Percentiles rank a stretch among this genome's conserved stretches.
Conservation (phyloP, 129 eudicot species). For the Chrysanthemum seticuspe region DNA sequence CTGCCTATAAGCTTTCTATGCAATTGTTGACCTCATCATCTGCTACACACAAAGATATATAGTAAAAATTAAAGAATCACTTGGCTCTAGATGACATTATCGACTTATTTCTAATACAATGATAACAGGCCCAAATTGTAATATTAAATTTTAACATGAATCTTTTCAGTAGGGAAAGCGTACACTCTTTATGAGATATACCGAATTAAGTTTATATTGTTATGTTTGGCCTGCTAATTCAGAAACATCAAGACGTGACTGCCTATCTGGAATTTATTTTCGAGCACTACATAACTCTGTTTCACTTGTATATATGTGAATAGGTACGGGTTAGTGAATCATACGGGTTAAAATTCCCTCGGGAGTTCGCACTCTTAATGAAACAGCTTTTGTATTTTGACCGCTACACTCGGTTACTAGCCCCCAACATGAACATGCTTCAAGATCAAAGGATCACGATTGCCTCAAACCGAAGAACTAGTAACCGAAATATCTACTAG, state of each 20-base stretch:
- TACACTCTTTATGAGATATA: neutral
- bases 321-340: slow-evolving; percentile 96
- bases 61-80: neutral
- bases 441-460: slow-evolving; percentile 83
- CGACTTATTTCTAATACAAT: neutral
- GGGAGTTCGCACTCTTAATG: slow-evolving; percentile 98
- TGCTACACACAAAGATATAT: neutral
- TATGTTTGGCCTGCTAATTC: neutral
- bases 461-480: slow-evolving; percentile 62
- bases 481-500: slow-evolving; percentile 42
- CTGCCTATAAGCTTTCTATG: neutral
- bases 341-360: slow-evolving; percentile 91
- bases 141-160: neutral
- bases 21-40: neutral
- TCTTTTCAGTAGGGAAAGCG: neutral
- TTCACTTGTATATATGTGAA: slow-evolving; percentile 16
- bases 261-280: neutral
- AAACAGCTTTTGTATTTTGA: slow-evolving; percentile 96
- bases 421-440: slow-evolving; percentile 97
- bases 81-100: neutral
- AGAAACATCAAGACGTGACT: neutral
- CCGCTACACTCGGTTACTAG: slow-evolving; percentile 92
- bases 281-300: slow-evolving; percentile 3
- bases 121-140: neutral
- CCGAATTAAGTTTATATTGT: neutral